These are phyloP conservation scores for Blastobotrys elegans DNA, from an alignment of 1,139 yeast genomes.

Conservation along the genomic window DNA sequence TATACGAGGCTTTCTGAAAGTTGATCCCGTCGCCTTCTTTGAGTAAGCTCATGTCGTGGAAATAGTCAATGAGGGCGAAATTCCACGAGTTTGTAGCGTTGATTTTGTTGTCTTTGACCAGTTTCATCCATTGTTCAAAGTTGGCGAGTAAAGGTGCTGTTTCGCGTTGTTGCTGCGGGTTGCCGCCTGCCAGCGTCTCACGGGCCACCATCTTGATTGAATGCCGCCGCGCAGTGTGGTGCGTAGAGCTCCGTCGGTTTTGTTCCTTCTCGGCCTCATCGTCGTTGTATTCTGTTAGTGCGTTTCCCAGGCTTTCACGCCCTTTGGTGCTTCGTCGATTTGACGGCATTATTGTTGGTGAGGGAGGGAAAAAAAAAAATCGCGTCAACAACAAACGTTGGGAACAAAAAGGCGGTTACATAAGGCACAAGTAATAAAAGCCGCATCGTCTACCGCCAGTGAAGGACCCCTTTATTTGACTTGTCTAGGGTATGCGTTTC, in stretches of 20 bases:
- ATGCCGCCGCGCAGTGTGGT: conserved; percentile 16
- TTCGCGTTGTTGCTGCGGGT: conserved; percentile 5
- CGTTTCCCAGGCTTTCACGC: conserved; percentile 9
- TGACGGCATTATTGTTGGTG: not conserved
- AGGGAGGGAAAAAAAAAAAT: not conserved
- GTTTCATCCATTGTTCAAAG: conserved; percentile 85
- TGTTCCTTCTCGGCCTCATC: conserved; percentile 30
- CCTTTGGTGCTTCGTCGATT: conserved; percentile 11
- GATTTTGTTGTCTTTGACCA: conserved; percentile 74
- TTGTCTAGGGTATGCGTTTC: too few relatives aligned
- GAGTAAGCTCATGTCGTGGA: conserved; percentile 61
- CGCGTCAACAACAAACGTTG: too few relatives aligned
- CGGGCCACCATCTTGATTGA: conserved; percentile 23
- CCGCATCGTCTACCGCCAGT: too few relatives aligned
- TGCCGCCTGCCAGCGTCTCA: conserved; percentile 19
- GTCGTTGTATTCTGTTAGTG: conserved; percentile 27
- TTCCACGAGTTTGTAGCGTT: conserved; percentile 64
- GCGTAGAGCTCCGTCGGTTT: conserved; percentile 21
- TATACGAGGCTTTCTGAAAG: conserved; percentile 73
- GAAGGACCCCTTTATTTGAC: too few relatives aligned
- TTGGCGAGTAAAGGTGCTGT: conserved; percentile 43
- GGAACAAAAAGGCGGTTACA: too few relatives aligned
- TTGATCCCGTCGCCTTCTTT: conserved; percentile 59
- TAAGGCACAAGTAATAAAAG: too few relatives aligned
- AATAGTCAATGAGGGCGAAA: conserved; percentile 82